phyloP scores from a whole-genome alignment of 139 green algal species.

The Coelastrella sp. region DNA sequence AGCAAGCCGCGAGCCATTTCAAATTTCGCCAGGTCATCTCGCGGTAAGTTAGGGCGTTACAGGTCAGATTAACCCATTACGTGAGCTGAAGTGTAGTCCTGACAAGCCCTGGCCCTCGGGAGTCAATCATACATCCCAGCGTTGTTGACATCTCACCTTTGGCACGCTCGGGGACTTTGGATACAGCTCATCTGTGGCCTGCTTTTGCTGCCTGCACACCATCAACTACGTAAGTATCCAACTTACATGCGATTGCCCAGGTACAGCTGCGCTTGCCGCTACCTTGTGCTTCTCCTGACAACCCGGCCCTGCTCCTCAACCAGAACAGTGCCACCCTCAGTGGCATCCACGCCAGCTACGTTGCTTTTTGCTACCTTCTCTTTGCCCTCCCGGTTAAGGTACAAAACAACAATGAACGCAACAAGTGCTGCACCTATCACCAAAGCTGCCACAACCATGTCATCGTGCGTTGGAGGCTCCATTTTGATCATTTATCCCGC shows the following conservation, averaged over 20 bases:
- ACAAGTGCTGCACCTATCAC: constrained; percentile 40
- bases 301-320: constrained; percentile 15
- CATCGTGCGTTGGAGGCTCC: not conserved
- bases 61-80: too few species aligned
- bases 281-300: constrained; percentile 30
- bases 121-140: not conserved
- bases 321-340: constrained; percentile 34
- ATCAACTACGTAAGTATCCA: not conserved
- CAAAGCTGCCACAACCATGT: constrained; percentile 26
- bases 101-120: not conserved
- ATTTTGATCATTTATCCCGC: not conserved
- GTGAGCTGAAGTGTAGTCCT: not conserved
- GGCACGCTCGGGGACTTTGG: not conserved
- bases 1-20: not conserved
- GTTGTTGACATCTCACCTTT: not conserved
- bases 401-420: constrained; percentile 44
- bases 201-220: constrained; percentile 15
- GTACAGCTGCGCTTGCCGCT: not conserved
- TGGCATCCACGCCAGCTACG: not conserved
- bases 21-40: not conserved
- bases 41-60: too few species aligned
- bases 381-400: constrained; percentile 8
- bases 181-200: not conserved
- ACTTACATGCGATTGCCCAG: not conserved
- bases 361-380: not conserved